Percentiles rank a stretch among this genome's conserved stretches.
Conservation (phyloP, 345 rosid species). For the Corchorus capsularis region DNA sequence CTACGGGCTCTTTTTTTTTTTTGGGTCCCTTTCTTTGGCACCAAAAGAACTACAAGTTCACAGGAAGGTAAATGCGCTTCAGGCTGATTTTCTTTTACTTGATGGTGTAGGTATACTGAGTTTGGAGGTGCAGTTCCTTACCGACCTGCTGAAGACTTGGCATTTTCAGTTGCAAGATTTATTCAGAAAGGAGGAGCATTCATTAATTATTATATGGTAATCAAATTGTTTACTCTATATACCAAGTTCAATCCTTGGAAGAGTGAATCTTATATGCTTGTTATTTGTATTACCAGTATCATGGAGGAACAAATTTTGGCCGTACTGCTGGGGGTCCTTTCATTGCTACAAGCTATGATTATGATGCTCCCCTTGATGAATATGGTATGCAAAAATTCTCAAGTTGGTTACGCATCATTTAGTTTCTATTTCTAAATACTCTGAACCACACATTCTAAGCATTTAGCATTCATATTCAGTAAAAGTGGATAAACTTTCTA, state of each 20-base stretch:
- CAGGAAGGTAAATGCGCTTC: background rate
- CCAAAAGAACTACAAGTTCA: slow-evolving; percentile 10
- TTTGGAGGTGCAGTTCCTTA: slow-evolving; percentile 95
- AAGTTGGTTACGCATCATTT: background rate
- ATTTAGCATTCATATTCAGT: background rate
- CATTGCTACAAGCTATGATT: slow-evolving; percentile 96
- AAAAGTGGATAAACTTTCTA: background rate
- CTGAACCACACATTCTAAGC: background rate
- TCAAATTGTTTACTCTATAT: slow-evolving; percentile 10
- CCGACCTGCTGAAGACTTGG: slow-evolving; percentile 95
- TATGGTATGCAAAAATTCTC: slow-evolving; percentile 58
- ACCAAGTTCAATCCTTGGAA: slow-evolving; percentile 17
- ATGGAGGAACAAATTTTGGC: slow-evolving; percentile 99
- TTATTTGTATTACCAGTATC: slow-evolving; percentile 61
- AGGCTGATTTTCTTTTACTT: slow-evolving; percentile 18
- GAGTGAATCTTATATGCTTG: slow-evolving; percentile 21
- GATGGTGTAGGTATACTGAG: slow-evolving; percentile 72
- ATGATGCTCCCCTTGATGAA: slow-evolving; percentile 97
- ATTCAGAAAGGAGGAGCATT: slow-evolving; percentile 97
- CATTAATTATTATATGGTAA: slow-evolving; percentile 95
- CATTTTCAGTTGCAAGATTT: slow-evolving; percentile 92
- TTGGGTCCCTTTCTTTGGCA: background rate
- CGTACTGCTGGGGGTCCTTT: slow-evolving; percentile 99
- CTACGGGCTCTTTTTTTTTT: too few relatives aligned
- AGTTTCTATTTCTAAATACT: background rate